phyloP scores from a whole-genome alignment of 805 yeast species.

The Wickerhamiella galacta region DNA sequence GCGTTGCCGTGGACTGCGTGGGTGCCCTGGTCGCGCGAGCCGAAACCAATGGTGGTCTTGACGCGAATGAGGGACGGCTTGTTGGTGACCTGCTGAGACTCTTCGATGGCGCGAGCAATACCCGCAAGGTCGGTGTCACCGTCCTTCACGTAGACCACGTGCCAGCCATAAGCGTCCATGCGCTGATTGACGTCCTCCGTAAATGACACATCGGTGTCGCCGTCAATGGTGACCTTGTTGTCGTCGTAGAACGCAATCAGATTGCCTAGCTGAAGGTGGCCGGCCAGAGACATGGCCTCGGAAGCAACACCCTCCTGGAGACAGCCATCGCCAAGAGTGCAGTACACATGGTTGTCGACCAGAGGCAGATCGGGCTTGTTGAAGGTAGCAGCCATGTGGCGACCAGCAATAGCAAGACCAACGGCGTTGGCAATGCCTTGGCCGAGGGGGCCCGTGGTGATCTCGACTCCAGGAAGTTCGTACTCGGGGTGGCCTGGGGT shows the following conservation, averaged over 20 bases:
- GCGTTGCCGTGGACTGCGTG: conserved; percentile 95
- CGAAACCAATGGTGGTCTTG: conserved; percentile 86
- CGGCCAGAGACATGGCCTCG: conserved; percentile 90
- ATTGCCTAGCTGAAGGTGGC: conserved; percentile 85
- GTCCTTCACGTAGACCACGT: conserved; percentile 54
- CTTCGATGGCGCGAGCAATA: conserved; percentile 55
- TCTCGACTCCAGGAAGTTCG: conserved; percentile 85
- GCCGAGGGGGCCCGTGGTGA: conserved; percentile 97
- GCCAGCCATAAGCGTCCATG: conserved; percentile 91
- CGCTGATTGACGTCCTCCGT: conserved; percentile 80
- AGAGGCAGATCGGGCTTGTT: conserved; percentile 70
- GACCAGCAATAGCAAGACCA: conserved; percentile 91
- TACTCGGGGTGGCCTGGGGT: conserved; percentile 97
- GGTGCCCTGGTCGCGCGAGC: conserved; percentile 72
- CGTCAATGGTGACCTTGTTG: conserved; percentile 93
- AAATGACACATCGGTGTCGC: conserved; percentile 76
- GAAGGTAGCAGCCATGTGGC: conserved; percentile 79
- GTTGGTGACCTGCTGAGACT: conserved; percentile 58
- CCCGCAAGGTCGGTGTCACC: conserved; percentile 68
- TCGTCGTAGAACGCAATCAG: conserved; percentile 92
- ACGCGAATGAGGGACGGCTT: conserved; percentile 86
- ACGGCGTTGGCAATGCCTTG: conserved; percentile 95
- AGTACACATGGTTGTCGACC: conserved; percentile 61
- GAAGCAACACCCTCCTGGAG: conserved; percentile 94
- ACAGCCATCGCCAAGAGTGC: conserved; percentile 92